Base-by-base conservation (phyloP, 495 filamentous ascomycete genomes). In the Hypoxylon intermedium region DNA sequence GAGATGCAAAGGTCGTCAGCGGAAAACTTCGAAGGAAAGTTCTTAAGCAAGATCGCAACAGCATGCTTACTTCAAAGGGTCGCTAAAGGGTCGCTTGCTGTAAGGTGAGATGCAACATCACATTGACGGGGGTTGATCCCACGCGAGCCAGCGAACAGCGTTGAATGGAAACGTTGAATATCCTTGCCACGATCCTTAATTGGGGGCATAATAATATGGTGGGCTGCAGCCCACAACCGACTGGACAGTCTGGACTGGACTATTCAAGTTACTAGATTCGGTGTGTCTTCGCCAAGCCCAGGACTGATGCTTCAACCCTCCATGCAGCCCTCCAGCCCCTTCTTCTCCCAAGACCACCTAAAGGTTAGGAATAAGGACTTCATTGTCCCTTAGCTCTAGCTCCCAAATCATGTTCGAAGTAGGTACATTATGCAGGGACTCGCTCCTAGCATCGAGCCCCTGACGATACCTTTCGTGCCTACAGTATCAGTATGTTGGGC, bases 111-210 rank as follows among this genome's bases (percentile, higher is more conserved):
- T 65, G 56, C 46, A 53, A 65, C 62, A 53, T 60, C 46, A 53
- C 45, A 47, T 46, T 56, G 50, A 60, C 62, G 20, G 24, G 62
- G 62, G 48, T 65, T 30, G 55, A 60, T 65, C 55, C 62, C 62
- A 65, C 51, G 51, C 54, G 54, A 65, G 44, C 54, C 55, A 59
- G 53, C 44, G 26, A 59, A 65, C 54, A 37, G 51, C 45, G 21
- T 51, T 36, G 26, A 18, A 50, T 13, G 30, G 48, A 56, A n/a
- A n/a, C n/a, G n/a, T n/a, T n/a, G n/a, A n/a, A n/a, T n/a, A n/a
- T 52, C 56, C 55, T 56, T 45, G 50, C 18, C 54, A 52, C 45
- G 55, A 53, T 49, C 62, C 56, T 56, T 56, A 60, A 60, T 60
- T 65, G 45, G 55, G 55, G 54, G 44, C n/a, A n/a, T n/a, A n/a